These are phyloP conservation scores for Schwanniomyces etchellsii DNA, from an alignment of 1,139 yeast genomes.

Conservation along the genomic window DNA sequence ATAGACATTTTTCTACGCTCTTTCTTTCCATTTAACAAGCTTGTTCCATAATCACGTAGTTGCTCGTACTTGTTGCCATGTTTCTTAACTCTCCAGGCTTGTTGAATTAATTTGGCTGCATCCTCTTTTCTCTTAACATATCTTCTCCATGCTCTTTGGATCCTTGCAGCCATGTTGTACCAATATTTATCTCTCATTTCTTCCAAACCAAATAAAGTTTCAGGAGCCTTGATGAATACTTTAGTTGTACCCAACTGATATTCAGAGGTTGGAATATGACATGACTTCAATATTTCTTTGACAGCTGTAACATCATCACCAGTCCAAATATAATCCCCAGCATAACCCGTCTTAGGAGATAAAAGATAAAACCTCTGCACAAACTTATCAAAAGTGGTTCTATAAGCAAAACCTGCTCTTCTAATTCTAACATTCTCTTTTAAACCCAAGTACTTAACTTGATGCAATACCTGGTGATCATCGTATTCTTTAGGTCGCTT, in stretches of 20 bases:
- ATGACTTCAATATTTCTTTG: constrained; percentile 67
- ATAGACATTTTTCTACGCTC: constrained; percentile 88
- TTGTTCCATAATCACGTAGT: constrained; percentile 78
- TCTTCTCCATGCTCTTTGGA: constrained; percentile 95
- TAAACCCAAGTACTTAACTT: constrained; percentile 90
- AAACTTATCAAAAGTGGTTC: constrained; percentile 95
- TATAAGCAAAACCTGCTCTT: constrained; percentile 98
- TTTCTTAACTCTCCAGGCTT: constrained; percentile 73
- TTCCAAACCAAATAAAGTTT: constrained; percentile 90
- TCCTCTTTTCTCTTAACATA: constrained; percentile 76
- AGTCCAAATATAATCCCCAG: constrained; percentile 95
- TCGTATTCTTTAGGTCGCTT: constrained; percentile 90
- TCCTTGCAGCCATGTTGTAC: constrained; percentile 97
- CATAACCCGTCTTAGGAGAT: constrained; percentile 89
- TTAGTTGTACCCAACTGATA: constrained; percentile 93
- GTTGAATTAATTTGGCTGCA: constrained; percentile 81
- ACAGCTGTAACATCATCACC: constrained; percentile 87
- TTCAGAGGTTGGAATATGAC: constrained; percentile 75
- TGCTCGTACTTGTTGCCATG: constrained; percentile 82
- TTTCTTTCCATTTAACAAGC: constrained; percentile 65
- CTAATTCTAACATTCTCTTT: constrained; percentile 96
- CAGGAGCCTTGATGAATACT: constrained; percentile 95
- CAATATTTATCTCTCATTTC: constrained; percentile 96
- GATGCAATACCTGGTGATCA: constrained; percentile 86
- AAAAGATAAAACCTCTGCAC: constrained; percentile 92